Base-by-base conservation (phyloP, 2,329 filamentous ascomycete genomes). In the Fusarium nisikadoi region DNA sequence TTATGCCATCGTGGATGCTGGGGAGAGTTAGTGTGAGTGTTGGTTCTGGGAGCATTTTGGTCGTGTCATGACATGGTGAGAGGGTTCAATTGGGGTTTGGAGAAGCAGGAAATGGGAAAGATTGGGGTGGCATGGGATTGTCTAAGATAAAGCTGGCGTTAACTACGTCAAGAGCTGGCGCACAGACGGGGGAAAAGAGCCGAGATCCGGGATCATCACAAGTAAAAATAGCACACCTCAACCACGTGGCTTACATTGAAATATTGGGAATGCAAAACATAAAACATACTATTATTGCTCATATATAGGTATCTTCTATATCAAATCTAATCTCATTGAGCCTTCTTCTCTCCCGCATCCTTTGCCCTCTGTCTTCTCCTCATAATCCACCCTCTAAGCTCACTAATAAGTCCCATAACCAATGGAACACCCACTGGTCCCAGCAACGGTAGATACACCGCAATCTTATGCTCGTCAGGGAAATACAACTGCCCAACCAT, bases 401-500 rank as follows among this genome's bases (percentile, higher is more conserved):
- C 95, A 76, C 95, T 97, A 47, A 97, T 74, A 33, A 94, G 84
- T 8, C 93, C 92, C 88, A 98, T 93, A 11, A 98, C 80, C 54
- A 99, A 83, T 41, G 96, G 96, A 17, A 98, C 95, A 8, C 93
- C 94, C 43, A 98, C 91, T 0, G 96, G 96, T 1, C 96, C 96
- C 43, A 99, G 83, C 16, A 99, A 84, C 3, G 96, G 96, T 76
- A 99, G 83, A 80, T 99, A 99, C 2, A 99, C 96, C 1, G 96
- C 96, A 29, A 99, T 90, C 82, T 98, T 99, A 81, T 99, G 96
- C 83, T 99, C 96, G 78, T 99, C 96, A 0, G 96, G 96, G 81
- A 99, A 99, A 81, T 98, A 99, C 5, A 98, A 91, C 83, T 98
- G 96, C 0, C 95, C 96, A 17, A 99, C 96, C 96, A 99, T 99